Conservation (phyloP, 1,284 basidiomycete species). For the Marasmius tenuissimus region DNA sequence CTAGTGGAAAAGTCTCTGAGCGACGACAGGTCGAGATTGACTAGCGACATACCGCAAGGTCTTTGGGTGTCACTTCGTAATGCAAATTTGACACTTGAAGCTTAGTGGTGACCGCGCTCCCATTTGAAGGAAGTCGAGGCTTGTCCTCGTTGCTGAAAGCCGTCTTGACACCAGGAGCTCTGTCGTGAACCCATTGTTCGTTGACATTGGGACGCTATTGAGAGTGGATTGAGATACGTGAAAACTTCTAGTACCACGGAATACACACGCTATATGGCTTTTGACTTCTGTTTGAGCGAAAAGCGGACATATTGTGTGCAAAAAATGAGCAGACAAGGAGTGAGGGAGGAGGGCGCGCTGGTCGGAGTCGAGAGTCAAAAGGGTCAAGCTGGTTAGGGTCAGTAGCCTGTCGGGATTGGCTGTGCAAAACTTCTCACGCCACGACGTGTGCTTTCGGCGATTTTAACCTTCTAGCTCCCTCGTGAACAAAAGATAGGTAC, state of each 20-base stretch:
- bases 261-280: slow-evolving; percentile 11
- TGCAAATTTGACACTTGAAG: slow-evolving; percentile 88
- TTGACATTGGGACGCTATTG: slow-evolving; percentile 49
- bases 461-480: too few relatives aligned
- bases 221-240: background rate
- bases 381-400: too few relatives aligned
- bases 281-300: slow-evolving; percentile 2
- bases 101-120: slow-evolving; percentile 48
- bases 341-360: background rate
- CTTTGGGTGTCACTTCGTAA: slow-evolving; percentile 89
- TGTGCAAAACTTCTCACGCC: too few relatives aligned
- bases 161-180: slow-evolving; percentile 47
- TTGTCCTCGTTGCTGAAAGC: slow-evolving; percentile 21
- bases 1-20: slow-evolving; percentile 39
- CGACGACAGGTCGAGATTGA: background rate
- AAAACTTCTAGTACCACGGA: background rate
- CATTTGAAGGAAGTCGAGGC: slow-evolving; percentile 24
- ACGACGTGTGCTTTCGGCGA: too few relatives aligned
- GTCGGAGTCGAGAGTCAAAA: background rate
- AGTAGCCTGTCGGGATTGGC: too few relatives aligned
- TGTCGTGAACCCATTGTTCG: slow-evolving; percentile 75
- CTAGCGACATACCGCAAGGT: slow-evolving; percentile 71
- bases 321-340: background rate
- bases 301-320: slow-evolving; percentile 9
- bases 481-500: too few relatives aligned